Evolutionary conservation across 495 filamentous ascomycete genomes (phyloP), one percentile per base, ranked within the genome.

Genomic region (Penicillium canescens): DNA sequence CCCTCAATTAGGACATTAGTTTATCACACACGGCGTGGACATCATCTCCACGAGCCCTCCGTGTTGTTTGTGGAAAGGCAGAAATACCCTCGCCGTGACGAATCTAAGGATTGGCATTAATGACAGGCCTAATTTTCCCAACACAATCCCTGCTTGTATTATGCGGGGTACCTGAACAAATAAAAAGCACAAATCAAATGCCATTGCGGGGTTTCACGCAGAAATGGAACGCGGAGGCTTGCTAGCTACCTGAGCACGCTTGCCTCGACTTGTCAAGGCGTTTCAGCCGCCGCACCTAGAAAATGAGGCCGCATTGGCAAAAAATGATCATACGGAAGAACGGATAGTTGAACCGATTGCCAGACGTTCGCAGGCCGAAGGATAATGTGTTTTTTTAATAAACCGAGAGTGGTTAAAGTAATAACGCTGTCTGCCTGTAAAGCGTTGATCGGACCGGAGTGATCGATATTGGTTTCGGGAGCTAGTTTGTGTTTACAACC

Each of bases 41-140:
- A 42, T 34, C 16, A 42, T 13, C 34, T 6, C 11, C 6, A 20
- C 20, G 10, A 14, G 42, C 8, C 20, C 14, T 36, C 60, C 56
- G 57, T 60, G 60, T 52, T 57, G 50, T 60, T 54, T 60, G 46
- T 24, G 60, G 57, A 50, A 31, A 31, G 8, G 28, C 6, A 31
- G 28, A 31, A 0, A 56, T 50, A 40, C 18, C 24, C n/a, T 24
- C 37, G 16, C 6, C 14, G 4, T n/a, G 21, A n/a, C 10, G 18
- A 35, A 11, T 13, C 0, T 6, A 43, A 24, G 21, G 40, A 39
- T 7, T 42, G 23, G 38, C 31, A 35, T 48, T 13, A 18, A 20
- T 24, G 43, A 33, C 39, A 33, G 37, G 21, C 47, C 8, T 5
- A 21, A n/a, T 8, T 33, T n/a, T 6, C 35, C 16, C 1, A 14